Base-by-base conservation (phyloP, 306 rosid genomes). In the Fragaria nilgerrensis region DNA sequence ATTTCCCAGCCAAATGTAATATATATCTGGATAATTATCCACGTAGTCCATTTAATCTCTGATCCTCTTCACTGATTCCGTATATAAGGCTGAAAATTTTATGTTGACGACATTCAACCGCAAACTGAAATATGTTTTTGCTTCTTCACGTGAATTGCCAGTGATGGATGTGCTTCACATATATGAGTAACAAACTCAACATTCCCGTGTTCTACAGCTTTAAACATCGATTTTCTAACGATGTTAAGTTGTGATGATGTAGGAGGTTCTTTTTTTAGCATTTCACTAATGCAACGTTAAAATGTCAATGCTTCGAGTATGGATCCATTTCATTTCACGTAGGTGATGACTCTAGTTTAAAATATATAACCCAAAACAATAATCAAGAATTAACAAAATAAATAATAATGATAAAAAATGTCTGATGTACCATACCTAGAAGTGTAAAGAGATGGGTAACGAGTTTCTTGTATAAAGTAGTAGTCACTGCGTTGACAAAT, bases 1-100 rank as follows among this genome's bases (percentile, higher is more conserved):
- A 5, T 2, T 2, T 49, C 0, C 72, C 85, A 2, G 75, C 81
- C 23, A 36, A 2, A 56, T 82, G 85, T 5, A 77, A 34, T 7
- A 82, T 68, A 3, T 12, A 6, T 58, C 16, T 10, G 34, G 32
- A n/a, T 2, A 22, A 0, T 3, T 0, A 4, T 4, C 0, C 7
- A 4, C 3, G 0, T 0, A 0, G 0, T n/a, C 25, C 7, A 41
- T 5, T 0, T 0, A 0, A 0, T 5, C 0, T 6, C 9, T 5
- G 1, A 0, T 23, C 3, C 2, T 5, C 10, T 15, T 67, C 25
- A 39, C 23, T 58, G 11, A 36, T n/a, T 3, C 73, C 32, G 9
- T 36, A 20, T 2, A 77, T 19, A 17, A 58, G 79, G 37, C 1
- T 68, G 47, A 29, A 82, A 29, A 82, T 49, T 12, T 25, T 1